Base-by-base conservation (phyloP, 2,329 filamentous ascomycete species). In the Endocalyx cinctus region DNA sequence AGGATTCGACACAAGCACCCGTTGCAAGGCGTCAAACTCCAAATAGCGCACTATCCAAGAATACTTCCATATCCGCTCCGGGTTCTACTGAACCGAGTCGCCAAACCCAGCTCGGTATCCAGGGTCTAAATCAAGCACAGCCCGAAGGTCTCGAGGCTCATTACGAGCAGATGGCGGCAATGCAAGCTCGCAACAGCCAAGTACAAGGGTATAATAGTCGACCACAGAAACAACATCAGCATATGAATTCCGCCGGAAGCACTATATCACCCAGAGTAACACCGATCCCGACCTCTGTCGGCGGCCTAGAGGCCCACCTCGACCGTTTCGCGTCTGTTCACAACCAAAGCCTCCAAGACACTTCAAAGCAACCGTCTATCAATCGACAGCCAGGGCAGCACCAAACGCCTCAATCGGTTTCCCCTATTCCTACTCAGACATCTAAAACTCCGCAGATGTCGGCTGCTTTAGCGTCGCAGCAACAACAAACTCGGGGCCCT, bases 101-200 rank as follows among this genome's bases (percentile, higher is more conserved):
- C 5, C 50, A 50, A 18, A 38, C 25, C 29, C 41, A 48, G 30
- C 34, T 34, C 27, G 38, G 42, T 12, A 27, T 31, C 17, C 27
- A 40, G 15, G 18, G 43, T 17, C 51, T 49, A 22, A 46, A 29
- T 16, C 46, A 47, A 16, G 38, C 38, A 8, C 38, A 36, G 25
- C 41, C 52, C 8, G 51, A 54, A 37, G 52, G 51, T 8, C 47
- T 57, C 12, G 52, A 52, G 36, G 46, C 51, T 15, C 50, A 53
- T 37, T 53, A 47, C 25, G 46, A 51, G 14, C 43, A 34, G 5
- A 44, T 50, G 30, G 46, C 46, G 20, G 45, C 52, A 10, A 41
- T 52, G 37, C 47, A 50, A 25, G 47, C 42, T 19, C 48, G 50
- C 15, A 44, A 34, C 22, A 47, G 52, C 16, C 52, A 48, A 35